These are phyloP conservation scores for Hanseniaspora gamundiae DNA, from an alignment of 1,139 yeast species.

Conservation along the genomic window DNA sequence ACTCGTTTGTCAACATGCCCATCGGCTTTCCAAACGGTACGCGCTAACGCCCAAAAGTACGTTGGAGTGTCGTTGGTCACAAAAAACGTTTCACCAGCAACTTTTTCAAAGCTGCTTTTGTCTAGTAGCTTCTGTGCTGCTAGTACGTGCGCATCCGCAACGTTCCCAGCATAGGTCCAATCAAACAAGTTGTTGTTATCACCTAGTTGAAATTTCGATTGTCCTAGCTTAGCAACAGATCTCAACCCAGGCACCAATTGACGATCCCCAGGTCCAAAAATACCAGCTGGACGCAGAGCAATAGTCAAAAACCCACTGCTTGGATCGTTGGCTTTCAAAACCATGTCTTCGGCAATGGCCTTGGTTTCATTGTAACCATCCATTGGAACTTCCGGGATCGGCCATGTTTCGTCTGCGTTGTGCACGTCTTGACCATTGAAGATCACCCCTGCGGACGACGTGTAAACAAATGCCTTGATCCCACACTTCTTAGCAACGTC, in stretches of 20 bases:
- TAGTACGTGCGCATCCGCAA: conserved; percentile 89
- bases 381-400: conserved; percentile 85
- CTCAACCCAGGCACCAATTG: conserved; percentile 91
- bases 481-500: conserved; percentile 44
- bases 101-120: conserved; percentile 27
- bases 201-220: conserved; percentile 86
- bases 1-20: conserved; percentile 65
- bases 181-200: conserved; percentile 88
- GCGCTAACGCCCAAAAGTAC: conserved; percentile 93
- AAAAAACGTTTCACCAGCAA: conserved; percentile 82
- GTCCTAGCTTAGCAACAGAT: conserved; percentile 71
- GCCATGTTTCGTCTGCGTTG: conserved; percentile 91
- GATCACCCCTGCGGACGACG: conserved; percentile 95
- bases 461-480: conserved; percentile 70
- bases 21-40: conserved; percentile 95
- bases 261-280: conserved; percentile 97
- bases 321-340: conserved; percentile 52
- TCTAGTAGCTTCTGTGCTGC: conserved; percentile 70
- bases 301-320: conserved; percentile 54
- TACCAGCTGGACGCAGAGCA: conserved; percentile 93
- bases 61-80: conserved; percentile 91
- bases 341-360: conserved; percentile 80
- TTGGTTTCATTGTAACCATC: conserved; percentile 95
- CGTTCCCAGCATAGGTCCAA: conserved; percentile 98
- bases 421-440: conserved; percentile 85